These are phyloP conservation scores for Cladosporium colombiae DNA, from an alignment of 2,329 filamentous ascomycete genomes.

Conservation along the genomic window DNA sequence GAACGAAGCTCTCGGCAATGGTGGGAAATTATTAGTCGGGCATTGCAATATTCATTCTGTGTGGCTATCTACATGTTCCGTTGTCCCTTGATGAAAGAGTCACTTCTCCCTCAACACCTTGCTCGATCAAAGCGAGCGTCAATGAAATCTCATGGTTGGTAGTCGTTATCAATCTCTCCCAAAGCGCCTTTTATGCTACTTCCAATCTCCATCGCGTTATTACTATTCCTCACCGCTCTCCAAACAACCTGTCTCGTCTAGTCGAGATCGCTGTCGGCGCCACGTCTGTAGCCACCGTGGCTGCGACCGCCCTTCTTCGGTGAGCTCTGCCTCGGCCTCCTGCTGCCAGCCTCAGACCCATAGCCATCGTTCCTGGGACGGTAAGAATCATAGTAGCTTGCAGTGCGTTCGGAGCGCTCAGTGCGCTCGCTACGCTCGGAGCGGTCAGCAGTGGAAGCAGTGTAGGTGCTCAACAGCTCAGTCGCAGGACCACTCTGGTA, in stretches of 20 bases:
- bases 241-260: conserved; percentile 11
- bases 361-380: conserved; percentile 27
- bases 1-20: background rate
- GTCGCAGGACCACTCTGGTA: conserved; percentile 36
- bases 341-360: conserved; percentile 25
- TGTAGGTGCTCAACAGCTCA: conserved; percentile 43
- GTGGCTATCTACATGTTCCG: conserved; percentile 17
- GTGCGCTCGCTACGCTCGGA: conserved; percentile 12
- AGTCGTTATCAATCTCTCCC: conserved; percentile 15
- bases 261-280: conserved; percentile 33
- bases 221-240: background rate
- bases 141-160: conserved; percentile 2
- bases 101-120: background rate
- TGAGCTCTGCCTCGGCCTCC: conserved; percentile 38
- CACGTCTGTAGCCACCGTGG: conserved; percentile 34
- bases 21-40: background rate
- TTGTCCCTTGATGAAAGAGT: conserved; percentile 16
- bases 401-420: conserved; percentile 16
- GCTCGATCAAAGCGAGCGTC: conserved; percentile 10
- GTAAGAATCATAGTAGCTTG: conserved; percentile 41
- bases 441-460: conserved; percentile 32
- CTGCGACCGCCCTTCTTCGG: conserved; percentile 29
- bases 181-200: conserved; percentile 1
- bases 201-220: background rate
- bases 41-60: conserved; percentile 14